phyloP scores from a whole-genome alignment of 1,284 basidiomycete species.

The Fomitopsis pinicola region DNA sequence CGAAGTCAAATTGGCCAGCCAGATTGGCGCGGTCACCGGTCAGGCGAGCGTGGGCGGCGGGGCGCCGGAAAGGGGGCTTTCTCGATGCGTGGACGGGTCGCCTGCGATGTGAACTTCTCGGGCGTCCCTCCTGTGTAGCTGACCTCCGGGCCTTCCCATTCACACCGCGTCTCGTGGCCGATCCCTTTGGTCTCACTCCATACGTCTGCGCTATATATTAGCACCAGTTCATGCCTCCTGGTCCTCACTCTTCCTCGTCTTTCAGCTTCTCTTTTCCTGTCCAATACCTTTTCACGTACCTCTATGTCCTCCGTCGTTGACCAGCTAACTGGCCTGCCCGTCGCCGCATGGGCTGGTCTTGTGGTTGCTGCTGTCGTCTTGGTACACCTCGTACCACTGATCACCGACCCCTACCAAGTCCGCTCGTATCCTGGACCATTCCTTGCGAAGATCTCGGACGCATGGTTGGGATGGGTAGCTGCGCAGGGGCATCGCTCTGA shows the following conservation, averaged over 20 bases:
- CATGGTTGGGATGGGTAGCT: constrained; percentile 70
- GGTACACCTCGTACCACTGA: constrained; percentile 52
- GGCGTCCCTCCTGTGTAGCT: neutral
- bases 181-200: neutral
- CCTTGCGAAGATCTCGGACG: constrained; percentile 70
- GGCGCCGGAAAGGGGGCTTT: neutral
- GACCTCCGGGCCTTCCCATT: neutral
- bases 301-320: neutral
- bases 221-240: neutral
- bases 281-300: neutral
- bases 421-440: constrained; percentile 71
- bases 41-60: neutral
- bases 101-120: neutral
- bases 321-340: neutral
- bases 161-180: neutral
- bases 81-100: neutral
- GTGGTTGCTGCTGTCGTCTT: constrained; percentile 33
- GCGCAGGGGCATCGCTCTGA: constrained; percentile 74
- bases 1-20: neutral
- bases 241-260: neutral
- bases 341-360: constrained; percentile 4
- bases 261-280: neutral
- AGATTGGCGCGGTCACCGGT: neutral
- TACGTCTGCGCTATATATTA: neutral
- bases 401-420: constrained; percentile 55